Evolutionary conservation across 2,329 filamentous ascomycete species (phyloP).

Genomic region (Ophiostoma ips): DNA sequence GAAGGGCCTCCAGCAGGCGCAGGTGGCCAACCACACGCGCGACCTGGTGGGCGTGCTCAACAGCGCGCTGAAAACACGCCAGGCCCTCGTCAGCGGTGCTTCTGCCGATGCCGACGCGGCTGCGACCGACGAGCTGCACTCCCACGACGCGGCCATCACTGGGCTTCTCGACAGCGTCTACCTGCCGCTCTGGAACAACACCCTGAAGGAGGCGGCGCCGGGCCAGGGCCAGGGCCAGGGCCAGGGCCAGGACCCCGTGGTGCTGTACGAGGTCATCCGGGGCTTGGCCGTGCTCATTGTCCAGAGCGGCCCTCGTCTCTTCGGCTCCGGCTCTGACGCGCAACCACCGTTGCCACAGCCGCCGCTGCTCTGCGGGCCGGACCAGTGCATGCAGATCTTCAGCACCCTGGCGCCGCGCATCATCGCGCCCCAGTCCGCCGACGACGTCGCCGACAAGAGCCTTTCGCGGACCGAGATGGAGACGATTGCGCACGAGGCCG

Average conservation of each 20-base stretch:
- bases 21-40: conserved; percentile 35
- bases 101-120: conserved; percentile 14
- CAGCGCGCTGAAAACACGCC: conserved; percentile 33
- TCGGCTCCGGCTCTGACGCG: too few relatives aligned
- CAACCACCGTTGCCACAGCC: too few relatives aligned
- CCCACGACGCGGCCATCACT: conserved; percentile 27
- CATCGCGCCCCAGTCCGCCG: not conserved
- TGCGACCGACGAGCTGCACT: conserved; percentile 23
- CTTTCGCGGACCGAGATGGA: conserved; percentile 1
- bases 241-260: conserved; percentile 21
- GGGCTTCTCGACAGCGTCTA: conserved; percentile 31
- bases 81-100: conserved; percentile 21
- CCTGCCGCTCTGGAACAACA: conserved; percentile 23
- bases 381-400: conserved; percentile 17
- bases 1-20: conserved; percentile 35
- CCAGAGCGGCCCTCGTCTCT: conserved; percentile 25
- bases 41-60: conserved; percentile 38
- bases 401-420: conserved; percentile 8
- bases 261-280: conserved; percentile 28
- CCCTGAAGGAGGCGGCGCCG: conserved; percentile 2
- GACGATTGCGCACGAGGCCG: conserved; percentile 11
- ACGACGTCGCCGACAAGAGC: not conserved
- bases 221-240: conserved; percentile 11
- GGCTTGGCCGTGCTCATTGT: conserved; percentile 32
- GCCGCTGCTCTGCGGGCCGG: conserved; percentile 23